Evolutionary conservation across 176 grass and related monocot species (phyloP).

Genomic region (Rhynchospora breviuscula): DNA sequence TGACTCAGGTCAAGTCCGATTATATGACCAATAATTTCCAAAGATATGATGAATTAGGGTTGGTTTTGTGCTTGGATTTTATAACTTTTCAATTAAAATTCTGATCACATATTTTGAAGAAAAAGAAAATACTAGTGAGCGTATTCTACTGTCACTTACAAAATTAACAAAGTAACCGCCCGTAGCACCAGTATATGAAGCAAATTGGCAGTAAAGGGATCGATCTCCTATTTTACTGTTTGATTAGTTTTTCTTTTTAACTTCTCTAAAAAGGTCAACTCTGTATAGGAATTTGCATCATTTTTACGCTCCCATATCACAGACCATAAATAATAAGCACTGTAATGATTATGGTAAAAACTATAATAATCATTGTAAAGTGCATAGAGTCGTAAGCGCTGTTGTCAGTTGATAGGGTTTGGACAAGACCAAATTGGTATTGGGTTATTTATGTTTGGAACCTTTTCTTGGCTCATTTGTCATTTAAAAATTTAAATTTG

Average conservation of each 20-base stretch:
- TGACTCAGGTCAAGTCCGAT: no score
- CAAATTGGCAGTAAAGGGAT: background rate
- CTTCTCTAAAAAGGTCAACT: background rate
- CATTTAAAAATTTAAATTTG: background rate
- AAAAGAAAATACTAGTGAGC: background rate
- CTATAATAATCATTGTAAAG: background rate
- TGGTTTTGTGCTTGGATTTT: background rate
- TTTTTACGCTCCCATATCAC: background rate
- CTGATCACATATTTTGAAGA: background rate
- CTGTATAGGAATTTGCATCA: background rate
- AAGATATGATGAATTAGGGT: no score
- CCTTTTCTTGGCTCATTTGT: background rate
- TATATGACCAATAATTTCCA: no score
- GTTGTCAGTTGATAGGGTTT: background rate
- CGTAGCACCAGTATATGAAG: background rate
- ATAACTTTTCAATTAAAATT: background rate
- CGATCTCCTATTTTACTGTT: background rate
- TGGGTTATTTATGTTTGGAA: background rate
- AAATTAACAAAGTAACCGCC: background rate
- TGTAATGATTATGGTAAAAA: background rate
- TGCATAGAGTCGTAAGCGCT: background rate
- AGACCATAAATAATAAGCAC: background rate
- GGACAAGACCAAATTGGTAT: background rate
- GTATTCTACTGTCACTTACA: background rate
- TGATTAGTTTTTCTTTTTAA: background rate